Evolutionary conservation across 1,284 basidiomycete species (phyloP), one percentile per base, ranked within the genome.

Genomic region (Earliella scabrosa): DNA sequence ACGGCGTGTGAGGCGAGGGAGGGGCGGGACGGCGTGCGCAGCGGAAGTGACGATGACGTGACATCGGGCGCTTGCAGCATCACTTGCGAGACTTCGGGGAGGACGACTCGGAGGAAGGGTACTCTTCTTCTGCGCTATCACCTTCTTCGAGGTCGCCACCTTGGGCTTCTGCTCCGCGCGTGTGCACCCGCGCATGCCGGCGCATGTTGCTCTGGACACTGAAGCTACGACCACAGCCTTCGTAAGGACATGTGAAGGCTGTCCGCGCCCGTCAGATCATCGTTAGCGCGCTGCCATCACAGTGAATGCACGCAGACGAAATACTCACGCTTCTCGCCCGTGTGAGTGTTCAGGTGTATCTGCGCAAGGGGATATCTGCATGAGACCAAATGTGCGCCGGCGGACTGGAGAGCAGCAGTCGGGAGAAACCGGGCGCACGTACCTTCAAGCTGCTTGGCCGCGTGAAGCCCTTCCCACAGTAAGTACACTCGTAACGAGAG

Each of bases 201-300:
- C 90, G 87, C 91, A 93, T 93, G 76, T 93, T 93, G 70, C 89
- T 92, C 67, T 92, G 82, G 50, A 93, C 91, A 69, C 89, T 92
- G 73, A 93, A 93, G 67, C 85, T 85, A 50, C 90, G 84, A 8
- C 88, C 87, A 71, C 91, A 93, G 56, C 82, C 83, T 57, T 87
- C 83, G 53, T 85, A 82, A 14, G 90, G 85, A 70, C 91, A 93
- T 52, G 80, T 75, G 73, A 89, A 92, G 18, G 90, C 90, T 92
- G 71, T 52, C 46, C 29, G 50, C 54, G 57, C 51, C 48, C 56
- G 49, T 54, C 54, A 56, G 18, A 43, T 61, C 54, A 46, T 36
- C 29, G 54, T 55, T 44, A 56, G 51, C 47, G 52, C 59, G 56
- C 46, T 47, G 31, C 36, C 35, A 41, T 45, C 39, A n/a, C 10